phyloP scores from a whole-genome alignment of 2,329 filamentous ascomycete species.

The Aureobasidium sp. region DNA sequence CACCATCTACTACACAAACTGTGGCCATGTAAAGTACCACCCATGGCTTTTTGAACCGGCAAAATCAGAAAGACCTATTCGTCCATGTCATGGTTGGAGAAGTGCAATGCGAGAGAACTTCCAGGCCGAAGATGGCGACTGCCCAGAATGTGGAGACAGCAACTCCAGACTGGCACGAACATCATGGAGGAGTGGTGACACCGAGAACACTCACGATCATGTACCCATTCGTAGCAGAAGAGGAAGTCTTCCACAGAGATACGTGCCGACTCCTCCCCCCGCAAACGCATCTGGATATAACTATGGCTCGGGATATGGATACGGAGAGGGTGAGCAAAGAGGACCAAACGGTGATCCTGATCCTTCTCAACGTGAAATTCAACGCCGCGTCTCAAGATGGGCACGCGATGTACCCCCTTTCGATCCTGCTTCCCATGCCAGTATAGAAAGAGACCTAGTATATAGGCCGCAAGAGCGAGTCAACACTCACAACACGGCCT shows the following conservation, averaged over 20 bases:
- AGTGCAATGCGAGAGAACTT: background rate
- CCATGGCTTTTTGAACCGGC: background rate
- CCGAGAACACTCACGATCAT: too few species aligned
- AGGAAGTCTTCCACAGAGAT: background rate
- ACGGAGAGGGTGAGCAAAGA: background rate
- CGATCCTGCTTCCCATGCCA: too few species aligned
- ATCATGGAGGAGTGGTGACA: background rate
- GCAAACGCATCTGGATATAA: background rate
- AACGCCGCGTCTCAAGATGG: background rate
- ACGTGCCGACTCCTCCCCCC: background rate
- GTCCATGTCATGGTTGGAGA: background rate
- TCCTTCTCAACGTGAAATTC: background rate
- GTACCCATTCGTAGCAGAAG: background rate
- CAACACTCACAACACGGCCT: background rate
- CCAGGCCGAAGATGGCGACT: background rate
- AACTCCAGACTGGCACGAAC: background rate
- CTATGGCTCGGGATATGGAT: background rate
- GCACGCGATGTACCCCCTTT: background rate
- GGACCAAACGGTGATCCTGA: background rate
- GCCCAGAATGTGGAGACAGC: background rate
- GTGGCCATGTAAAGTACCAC: background rate
- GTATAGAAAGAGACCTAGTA: background rate
- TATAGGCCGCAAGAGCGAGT: background rate
- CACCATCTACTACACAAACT: background rate
- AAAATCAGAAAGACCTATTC: background rate